phyloP scores from a whole-genome alignment of 768 basidiomycete species.

The Suillus alpinus region DNA sequence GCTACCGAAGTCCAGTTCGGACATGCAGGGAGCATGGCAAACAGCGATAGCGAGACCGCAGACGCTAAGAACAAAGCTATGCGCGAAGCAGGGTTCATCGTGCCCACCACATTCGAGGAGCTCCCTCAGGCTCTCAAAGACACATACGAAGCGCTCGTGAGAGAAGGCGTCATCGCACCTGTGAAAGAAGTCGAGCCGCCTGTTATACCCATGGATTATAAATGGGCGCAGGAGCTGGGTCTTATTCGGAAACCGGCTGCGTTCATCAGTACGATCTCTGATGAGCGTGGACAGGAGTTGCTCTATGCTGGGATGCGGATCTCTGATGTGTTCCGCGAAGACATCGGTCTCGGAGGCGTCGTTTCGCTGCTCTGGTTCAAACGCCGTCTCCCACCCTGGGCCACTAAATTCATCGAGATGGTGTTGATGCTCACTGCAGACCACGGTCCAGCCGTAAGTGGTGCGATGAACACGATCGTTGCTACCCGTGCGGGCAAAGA shows the following conservation, averaged over 20 bases:
- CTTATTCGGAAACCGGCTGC: conserved; percentile 98
- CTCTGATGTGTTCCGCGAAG: conserved; percentile 97
- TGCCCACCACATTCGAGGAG: conserved; percentile 97
- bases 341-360: conserved; percentile 96
- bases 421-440: conserved; percentile 98
- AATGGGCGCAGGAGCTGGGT: conserved; percentile 99
- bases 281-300: conserved; percentile 98
- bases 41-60: conserved; percentile 96
- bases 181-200: conserved; percentile 85
- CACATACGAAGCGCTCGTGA: conserved; percentile 82
- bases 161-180: conserved; percentile 61
- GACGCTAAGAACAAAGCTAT: conserved; percentile 87
- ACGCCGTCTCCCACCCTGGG: conserved; percentile 86
- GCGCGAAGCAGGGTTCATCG: conserved; percentile 92
- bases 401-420: conserved; percentile 99
- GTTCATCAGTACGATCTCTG: conserved; percentile 98
- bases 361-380: conserved; percentile 98
- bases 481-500: conserved; percentile 99
- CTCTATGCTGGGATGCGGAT: conserved; percentile 99
- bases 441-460: conserved; percentile 97
- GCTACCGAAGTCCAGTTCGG: conserved; percentile 99
- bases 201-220: conserved; percentile 99
- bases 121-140: conserved; percentile 69
- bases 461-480: conserved; percentile 99
- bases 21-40: conserved; percentile 97